Conservation (phyloP, 805 yeast genomes). For the Candida ortonii region DNA sequence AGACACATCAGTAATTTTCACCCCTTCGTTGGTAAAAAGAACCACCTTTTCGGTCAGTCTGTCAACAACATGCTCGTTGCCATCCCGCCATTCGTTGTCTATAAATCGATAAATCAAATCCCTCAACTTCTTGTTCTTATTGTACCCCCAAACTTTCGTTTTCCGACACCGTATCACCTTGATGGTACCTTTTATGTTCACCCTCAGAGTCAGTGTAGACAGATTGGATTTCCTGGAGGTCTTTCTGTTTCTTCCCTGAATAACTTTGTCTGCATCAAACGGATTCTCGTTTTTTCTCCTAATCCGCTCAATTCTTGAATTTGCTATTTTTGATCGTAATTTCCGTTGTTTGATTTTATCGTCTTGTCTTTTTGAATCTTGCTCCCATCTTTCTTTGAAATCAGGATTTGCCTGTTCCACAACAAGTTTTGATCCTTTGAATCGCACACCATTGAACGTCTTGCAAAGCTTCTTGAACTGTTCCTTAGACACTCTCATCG, state of each 20-base stretch:
- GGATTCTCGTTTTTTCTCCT: slow-evolving; percentile 42
- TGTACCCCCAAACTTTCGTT: slow-evolving; percentile 88
- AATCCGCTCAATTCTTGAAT: slow-evolving; percentile 39
- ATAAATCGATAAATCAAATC: slow-evolving; percentile 64
- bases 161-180: slow-evolving; percentile 61
- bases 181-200: slow-evolving; percentile 53
- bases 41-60: slow-evolving; percentile 32
- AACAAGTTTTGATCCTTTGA: slow-evolving; percentile 66
- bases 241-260: slow-evolving; percentile 59
- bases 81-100: slow-evolving; percentile 76
- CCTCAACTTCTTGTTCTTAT: slow-evolving; percentile 56
- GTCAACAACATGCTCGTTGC: slow-evolving; percentile 77
- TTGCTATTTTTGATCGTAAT: slow-evolving; percentile 34
- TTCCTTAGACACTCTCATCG: slow-evolving; percentile 48
- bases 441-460: slow-evolving; percentile 67
- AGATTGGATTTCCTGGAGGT: slow-evolving; percentile 48
- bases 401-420: slow-evolving; percentile 62
- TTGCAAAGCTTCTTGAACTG: slow-evolving; percentile 48
- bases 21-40: slow-evolving; percentile 27
- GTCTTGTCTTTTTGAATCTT: slow-evolving; percentile 44
- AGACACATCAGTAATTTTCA: slow-evolving; percentile 8
- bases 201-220: slow-evolving; percentile 61
- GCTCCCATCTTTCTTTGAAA: slow-evolving; percentile 45
- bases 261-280: slow-evolving; percentile 22
- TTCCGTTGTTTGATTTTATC: slow-evolving; percentile 27